Evolutionary conservation across 2,329 filamentous ascomycete genomes (phyloP).

Genomic region (Exserohilum turcica): DNA sequence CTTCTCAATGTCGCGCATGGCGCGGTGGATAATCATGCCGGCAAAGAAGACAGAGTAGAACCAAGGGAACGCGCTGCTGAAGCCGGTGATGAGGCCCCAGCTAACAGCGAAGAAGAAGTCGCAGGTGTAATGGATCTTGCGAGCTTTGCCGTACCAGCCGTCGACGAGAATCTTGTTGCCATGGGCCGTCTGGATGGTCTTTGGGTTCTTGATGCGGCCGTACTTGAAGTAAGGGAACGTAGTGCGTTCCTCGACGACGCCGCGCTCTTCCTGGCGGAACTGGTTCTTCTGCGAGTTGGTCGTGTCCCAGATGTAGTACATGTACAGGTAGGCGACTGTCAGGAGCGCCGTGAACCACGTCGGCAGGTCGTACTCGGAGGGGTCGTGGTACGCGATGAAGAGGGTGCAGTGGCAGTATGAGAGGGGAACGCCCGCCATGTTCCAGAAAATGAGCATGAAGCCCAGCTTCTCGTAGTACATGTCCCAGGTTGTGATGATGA

Average conservation of each 20-base stretch:
- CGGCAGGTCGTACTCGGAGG: conserved; percentile 78
- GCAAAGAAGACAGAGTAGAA: conserved; percentile 85
- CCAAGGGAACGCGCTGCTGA: conserved; percentile 83
- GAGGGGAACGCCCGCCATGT: conserved; percentile 86
- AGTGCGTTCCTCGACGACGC: conserved; percentile 69
- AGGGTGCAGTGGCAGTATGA: conserved; percentile 94
- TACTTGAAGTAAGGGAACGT: conserved; percentile 92
- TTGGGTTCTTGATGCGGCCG: conserved; percentile 80
- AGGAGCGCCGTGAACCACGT: conserved; percentile 67
- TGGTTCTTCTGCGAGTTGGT: conserved; percentile 93
- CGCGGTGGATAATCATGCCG: conserved; percentile 79
- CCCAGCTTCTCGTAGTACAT: conserved; percentile 98
- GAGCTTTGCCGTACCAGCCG: conserved; percentile 76
- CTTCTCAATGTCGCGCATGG: conserved; percentile 73
- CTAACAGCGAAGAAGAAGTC: conserved; percentile 77
- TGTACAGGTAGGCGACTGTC: conserved; percentile 74
- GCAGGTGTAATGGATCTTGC: conserved; percentile 82
- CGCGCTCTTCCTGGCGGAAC: conserved; percentile 80
- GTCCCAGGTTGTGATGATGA: conserved; percentile 89
- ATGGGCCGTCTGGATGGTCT: conserved; percentile 72
- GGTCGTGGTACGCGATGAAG: conserved; percentile 83
- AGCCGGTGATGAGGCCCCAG: conserved; percentile 83
- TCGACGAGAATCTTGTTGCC: conserved; percentile 80
- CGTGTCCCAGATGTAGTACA: conserved; percentile 92
- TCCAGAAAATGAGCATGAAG: conserved; percentile 99